These are phyloP conservation scores for Fusarium chaquense DNA, from an alignment of 2,329 filamentous ascomycete species.

Conservation along the genomic window DNA sequence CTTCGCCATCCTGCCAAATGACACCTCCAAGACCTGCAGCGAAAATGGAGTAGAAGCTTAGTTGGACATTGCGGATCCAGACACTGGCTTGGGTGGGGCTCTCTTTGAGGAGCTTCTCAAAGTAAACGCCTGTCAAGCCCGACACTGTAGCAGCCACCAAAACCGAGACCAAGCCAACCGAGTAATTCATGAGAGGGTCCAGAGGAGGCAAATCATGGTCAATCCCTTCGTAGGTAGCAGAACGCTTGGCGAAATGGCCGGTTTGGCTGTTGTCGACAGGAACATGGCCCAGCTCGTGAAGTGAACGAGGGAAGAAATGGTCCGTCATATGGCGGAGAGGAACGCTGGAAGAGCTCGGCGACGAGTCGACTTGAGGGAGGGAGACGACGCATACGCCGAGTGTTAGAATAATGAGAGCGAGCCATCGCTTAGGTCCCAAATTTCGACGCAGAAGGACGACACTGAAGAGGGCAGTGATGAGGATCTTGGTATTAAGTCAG, in stretches of 20 bases:
- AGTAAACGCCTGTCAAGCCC: slow-evolving; percentile 86
- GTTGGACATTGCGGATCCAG: slow-evolving; percentile 94
- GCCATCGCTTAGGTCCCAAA: slow-evolving; percentile 81
- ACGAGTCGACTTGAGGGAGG: slow-evolving; percentile 71
- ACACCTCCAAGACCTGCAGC: slow-evolving; percentile 89
- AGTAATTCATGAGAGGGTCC: slow-evolving; percentile 75
- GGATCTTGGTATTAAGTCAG: slow-evolving; percentile 65
- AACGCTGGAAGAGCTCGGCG: slow-evolving; percentile 66
- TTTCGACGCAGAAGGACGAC: slow-evolving; percentile 79
- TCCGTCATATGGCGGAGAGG: slow-evolving; percentile 72
- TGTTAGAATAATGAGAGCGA: slow-evolving; percentile 82
- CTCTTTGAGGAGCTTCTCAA: slow-evolving; percentile 92
- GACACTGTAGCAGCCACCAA: slow-evolving; percentile 83
- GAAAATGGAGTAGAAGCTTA: slow-evolving; percentile 94
- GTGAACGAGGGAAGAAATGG: slow-evolving; percentile 80
- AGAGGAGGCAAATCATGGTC: slow-evolving; percentile 66
- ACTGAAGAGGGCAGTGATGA: slow-evolving; percentile 89
- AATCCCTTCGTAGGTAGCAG: slow-evolving; percentile 92
- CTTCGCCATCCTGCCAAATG: slow-evolving; percentile 85
- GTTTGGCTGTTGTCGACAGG: slow-evolving; percentile 37
- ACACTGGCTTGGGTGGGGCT: slow-evolving; percentile 80
- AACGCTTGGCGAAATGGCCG: slow-evolving; percentile 61
- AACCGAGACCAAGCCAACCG: slow-evolving; percentile 82
- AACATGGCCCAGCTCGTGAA: slow-evolving; percentile 78
- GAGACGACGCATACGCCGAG: slow-evolving; percentile 88